phyloP scores from a whole-genome alignment of 2,329 filamentous ascomycete genomes.

The Zymoseptoria ardabiliae region DNA sequence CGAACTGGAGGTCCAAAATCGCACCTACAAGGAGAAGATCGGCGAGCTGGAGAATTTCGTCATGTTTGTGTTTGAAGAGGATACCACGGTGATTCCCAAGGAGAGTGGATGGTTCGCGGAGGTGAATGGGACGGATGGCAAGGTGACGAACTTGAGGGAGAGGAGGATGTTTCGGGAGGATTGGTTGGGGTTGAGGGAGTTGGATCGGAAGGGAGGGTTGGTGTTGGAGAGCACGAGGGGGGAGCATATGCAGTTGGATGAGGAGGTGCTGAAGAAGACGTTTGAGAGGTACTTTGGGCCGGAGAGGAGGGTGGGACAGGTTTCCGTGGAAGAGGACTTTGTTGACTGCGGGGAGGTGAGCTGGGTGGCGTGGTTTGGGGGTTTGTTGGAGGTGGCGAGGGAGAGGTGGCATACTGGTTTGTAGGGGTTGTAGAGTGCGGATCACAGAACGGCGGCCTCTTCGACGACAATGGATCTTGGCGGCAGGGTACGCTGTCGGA shows the following conservation, averaged over 20 bases:
- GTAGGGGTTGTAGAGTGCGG: not conserved
- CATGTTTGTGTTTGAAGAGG: constrained; percentile 84
- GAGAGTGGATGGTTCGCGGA: constrained; percentile 88
- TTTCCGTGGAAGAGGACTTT: not conserved
- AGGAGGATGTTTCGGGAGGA: constrained; percentile 76
- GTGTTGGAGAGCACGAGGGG: constrained; percentile 67
- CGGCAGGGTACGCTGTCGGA: not conserved
- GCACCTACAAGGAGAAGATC: constrained; percentile 64
- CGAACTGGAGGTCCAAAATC: constrained; percentile 69
- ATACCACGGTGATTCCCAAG: constrained; percentile 80
- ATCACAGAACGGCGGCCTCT: not conserved
- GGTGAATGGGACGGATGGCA: constrained; percentile 59
- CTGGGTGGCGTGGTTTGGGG: not conserved
- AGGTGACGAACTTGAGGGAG: constrained; percentile 60
- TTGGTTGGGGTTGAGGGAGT: constrained; percentile 75
- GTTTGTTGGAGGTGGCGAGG: not conserved
- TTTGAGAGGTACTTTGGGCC: constrained; percentile 62
- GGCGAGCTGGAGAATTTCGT: constrained; percentile 59
- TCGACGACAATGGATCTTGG: not conserved
- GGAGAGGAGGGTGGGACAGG: constrained; percentile 11
- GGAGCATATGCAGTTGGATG: constrained; percentile 72
- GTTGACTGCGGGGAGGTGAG: not conserved
- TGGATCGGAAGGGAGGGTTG: constrained; percentile 74
- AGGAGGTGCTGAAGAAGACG: constrained; percentile 56
- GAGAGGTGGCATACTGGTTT: not conserved